Evolutionary conservation across 2,329 filamentous ascomycete species (phyloP), one percentile per base, ranked within the genome.

Genomic region (Fusarium liriodendri): DNA sequence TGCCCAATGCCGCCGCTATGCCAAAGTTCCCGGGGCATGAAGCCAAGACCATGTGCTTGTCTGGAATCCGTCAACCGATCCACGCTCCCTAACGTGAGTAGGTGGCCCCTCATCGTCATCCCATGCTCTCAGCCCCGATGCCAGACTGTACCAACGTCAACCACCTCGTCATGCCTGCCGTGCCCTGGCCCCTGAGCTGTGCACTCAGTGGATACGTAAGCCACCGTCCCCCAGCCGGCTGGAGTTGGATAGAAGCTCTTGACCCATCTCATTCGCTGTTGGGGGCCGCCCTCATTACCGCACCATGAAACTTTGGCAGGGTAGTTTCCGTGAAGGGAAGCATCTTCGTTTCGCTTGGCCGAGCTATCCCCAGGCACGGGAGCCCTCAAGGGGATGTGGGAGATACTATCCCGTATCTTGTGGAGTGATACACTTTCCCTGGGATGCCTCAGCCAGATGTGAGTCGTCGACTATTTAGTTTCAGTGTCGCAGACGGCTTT

Each of bases 191-290:
- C 69, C 69, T 66, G 66, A 66, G 59, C 62, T 65, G 66, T 54
- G 57, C 62, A 61, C 67, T 32, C n/a, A 61, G 77, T 78, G 77
- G 77, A 65, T 76, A 73, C 72, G 71, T 79, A 73, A 73, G 74
- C 72, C 33, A 32, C 61, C 66, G 61, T 66, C 68, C 69, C 67
- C 66, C 60, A 72, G 66, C 57, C 22, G 58, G 60, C 69, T 70
- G 64, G 68, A 55, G 54, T 69, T 52, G 62, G 64, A 42, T 52
- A 69, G 60, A 66, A 59, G 64, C 55, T 35, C 67, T 71, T 47
- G 35, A 22, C 57, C 52, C 60, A 40, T 69, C 66, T 67, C 57
- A 78, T 78, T 78, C 77, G 77, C 66, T 37, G 32, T 72, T 37
- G 60, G 64, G 50, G 63, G 57, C 57, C 45, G 64, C 42, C 62